These are phyloP conservation scores for Fragaria vesca DNA, from an alignment of 306 rosid species.

Conservation along the genomic window DNA sequence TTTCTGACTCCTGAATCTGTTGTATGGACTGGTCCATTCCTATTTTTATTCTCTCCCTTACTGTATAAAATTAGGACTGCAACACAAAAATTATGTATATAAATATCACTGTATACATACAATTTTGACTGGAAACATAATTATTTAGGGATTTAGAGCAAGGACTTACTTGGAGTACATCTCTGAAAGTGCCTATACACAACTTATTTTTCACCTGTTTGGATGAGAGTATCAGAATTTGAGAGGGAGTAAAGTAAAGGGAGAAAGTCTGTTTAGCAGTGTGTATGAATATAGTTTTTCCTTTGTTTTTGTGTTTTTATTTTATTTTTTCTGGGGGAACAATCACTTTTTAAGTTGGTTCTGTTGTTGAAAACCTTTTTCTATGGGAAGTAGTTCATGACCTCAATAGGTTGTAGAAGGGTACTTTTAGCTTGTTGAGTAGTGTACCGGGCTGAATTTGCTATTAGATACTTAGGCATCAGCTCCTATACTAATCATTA, in stretches of 20 bases:
- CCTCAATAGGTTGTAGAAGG: background rate
- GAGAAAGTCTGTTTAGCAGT: background rate
- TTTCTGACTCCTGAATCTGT: slow-evolving; percentile 9
- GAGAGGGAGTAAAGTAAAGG: background rate
- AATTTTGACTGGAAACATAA: background rate
- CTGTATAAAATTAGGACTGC: background rate
- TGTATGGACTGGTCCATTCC: background rate
- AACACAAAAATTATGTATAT: no score
- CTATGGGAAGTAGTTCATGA: background rate
- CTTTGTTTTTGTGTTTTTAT: background rate
- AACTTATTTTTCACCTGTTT: background rate
- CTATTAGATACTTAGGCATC: background rate
- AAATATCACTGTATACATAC: background rate
- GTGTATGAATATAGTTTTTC: background rate
- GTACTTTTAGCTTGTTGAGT: background rate
- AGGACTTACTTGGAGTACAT: background rate
- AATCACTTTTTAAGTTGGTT: background rate
- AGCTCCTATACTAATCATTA: background rate
- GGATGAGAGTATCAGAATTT: background rate
- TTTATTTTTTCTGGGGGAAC: background rate
- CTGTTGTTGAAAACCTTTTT: background rate
- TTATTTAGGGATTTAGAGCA: background rate
- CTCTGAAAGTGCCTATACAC: background rate
- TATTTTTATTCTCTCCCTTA: background rate
- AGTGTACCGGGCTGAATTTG: background rate